Percentiles rank a stretch among this genome's conserved stretches.
These are phyloP conservation scores for Scutellaria baicalensis DNA, from an alignment of 257 asterid genomes.

Conservation along the genomic window DNA sequence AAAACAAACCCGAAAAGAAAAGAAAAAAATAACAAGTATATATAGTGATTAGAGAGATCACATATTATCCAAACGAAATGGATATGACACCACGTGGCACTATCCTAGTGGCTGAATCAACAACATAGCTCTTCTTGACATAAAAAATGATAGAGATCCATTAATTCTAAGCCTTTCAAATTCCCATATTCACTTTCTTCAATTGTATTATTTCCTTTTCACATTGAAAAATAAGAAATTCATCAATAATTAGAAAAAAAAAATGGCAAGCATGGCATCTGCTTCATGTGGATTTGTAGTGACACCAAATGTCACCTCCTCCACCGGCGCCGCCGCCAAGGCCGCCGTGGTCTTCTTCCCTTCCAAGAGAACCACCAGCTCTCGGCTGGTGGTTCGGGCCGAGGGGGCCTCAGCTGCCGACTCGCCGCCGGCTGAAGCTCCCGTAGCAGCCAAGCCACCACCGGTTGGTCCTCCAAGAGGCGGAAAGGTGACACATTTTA, in stretches of 20 bases:
- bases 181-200: not conserved
- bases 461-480: slow-evolving; percentile 90
- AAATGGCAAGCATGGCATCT: slow-evolving; percentile 61
- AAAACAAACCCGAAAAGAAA: not conserved
- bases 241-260: not conserved
- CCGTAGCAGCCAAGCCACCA: slow-evolving; percentile 70
- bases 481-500: slow-evolving; percentile 39
- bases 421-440: slow-evolving; percentile 27
- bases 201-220: slow-evolving; percentile 6
- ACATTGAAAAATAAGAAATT: not conserved
- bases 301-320: slow-evolving; percentile 36
- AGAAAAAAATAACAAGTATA: not conserved
- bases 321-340: slow-evolving; percentile 3
- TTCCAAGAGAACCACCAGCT: slow-evolving; percentile 25
- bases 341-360: slow-evolving; percentile 30
- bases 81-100: slow-evolving; percentile 67
- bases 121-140: slow-evolving; percentile 10
- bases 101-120: slow-evolving; percentile 36
- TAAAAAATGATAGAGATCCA: slow-evolving; percentile 45
- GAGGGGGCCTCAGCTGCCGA: slow-evolving; percentile 15
- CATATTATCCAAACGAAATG: slow-evolving; percentile 65
- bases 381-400: slow-evolving; percentile 53
- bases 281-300: slow-evolving; percentile 45
- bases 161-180: slow-evolving; percentile 28
- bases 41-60: slow-evolving; percentile 11